These are phyloP conservation scores for Moesziomyces globuligerus DNA, from an alignment of 1,284 basidiomycete species.

Conservation along the genomic window DNA sequence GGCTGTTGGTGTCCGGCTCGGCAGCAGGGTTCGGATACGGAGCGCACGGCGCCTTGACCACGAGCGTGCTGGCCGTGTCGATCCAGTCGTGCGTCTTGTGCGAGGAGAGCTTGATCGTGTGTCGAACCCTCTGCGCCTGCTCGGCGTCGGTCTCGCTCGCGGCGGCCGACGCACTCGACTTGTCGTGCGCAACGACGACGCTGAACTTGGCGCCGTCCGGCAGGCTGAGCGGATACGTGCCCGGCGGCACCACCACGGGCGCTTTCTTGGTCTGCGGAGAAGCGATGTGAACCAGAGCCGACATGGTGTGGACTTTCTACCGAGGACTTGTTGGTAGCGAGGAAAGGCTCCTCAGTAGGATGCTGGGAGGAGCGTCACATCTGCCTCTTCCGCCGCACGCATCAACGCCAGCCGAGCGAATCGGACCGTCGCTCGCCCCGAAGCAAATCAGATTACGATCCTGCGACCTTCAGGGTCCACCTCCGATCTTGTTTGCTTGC, in stretches of 20 bases:
- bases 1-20: constrained; percentile 61
- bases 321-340: neutral
- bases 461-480: constrained; percentile 9
- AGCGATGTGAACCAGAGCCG: constrained; percentile 37
- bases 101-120: constrained; percentile 23
- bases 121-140: constrained; percentile 9
- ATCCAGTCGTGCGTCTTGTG: constrained; percentile 30
- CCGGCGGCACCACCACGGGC: constrained; percentile 20
- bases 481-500: too few species aligned
- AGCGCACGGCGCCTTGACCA: constrained; percentile 32
- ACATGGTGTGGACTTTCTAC: constrained; percentile 15
- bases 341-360: neutral
- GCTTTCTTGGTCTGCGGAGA: constrained; percentile 37
- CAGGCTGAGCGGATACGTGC: constrained; percentile 25
- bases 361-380: neutral
- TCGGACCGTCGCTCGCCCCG: constrained; percentile 3
- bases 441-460: constrained; percentile 8
- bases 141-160: constrained; percentile 1
- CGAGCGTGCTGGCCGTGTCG: constrained; percentile 26
- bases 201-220: constrained; percentile 41
- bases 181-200: constrained; percentile 36
- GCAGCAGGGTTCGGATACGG: constrained; percentile 45
- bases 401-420: neutral
- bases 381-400: neutral
- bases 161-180: neutral